A percentile compares a stretch with the other conserved stretches of the same genome.
Conservation (phyloP, 2,329 filamentous ascomycete genomes). For the Xylaria sp. region DNA sequence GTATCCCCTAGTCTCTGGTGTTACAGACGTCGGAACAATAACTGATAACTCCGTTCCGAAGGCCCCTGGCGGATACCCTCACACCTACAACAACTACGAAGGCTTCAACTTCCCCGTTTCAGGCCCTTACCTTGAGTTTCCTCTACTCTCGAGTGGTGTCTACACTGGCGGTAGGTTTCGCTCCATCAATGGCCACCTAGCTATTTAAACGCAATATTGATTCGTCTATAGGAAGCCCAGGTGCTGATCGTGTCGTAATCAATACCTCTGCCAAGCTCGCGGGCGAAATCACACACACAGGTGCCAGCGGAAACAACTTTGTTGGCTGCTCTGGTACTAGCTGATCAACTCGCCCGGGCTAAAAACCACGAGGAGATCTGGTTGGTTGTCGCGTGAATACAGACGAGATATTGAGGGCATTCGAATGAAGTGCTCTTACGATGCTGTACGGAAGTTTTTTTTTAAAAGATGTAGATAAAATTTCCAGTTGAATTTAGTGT, state of each 20-base stretch:
- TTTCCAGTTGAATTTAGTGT: too few relatives aligned
- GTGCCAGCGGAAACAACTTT: conserved; percentile 75
- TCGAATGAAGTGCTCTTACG: not conserved
- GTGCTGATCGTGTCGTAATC: conserved; percentile 74
- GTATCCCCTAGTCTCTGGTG: not conserved
- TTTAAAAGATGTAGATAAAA: conserved; percentile 3
- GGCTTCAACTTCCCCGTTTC: conserved; percentile 68
- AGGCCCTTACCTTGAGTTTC: conserved; percentile 73
- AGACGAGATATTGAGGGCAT: not conserved
- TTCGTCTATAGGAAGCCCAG: conserved; percentile 63
- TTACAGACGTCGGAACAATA: not conserved
- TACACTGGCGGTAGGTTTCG: conserved; percentile 65
- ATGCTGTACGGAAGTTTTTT: not conserved
- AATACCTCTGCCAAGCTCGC: conserved; percentile 66
- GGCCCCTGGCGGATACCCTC: conserved; percentile 66
- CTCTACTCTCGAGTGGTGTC: conserved; percentile 62
- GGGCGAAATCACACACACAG: conserved; percentile 76
- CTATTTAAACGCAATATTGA: not conserved
- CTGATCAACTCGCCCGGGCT: conserved; percentile 20
- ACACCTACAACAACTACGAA: conserved; percentile 71
- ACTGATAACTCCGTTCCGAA: conserved; percentile 12
- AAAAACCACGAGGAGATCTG: not conserved
- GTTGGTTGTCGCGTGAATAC: not conserved
- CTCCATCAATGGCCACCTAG: not conserved
- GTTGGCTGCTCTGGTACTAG: conserved; percentile 64